Evolutionary conservation across 2,329 filamentous ascomycete genomes (phyloP).

Genomic region (Aspergillus terreus): DNA sequence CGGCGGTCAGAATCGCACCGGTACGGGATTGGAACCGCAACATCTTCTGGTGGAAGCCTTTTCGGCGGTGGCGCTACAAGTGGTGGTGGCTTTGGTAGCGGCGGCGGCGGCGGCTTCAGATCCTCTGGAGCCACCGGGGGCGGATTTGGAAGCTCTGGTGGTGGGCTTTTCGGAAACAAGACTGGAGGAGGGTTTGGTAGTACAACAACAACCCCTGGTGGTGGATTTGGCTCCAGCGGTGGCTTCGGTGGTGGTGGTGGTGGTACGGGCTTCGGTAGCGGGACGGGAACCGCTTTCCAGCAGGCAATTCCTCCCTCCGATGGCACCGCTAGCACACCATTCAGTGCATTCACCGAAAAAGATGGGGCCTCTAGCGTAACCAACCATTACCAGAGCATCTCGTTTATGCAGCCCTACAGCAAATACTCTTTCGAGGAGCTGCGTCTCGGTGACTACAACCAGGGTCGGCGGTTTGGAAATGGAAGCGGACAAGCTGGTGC

Average conservation of each 20-base stretch:
- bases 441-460: constrained; percentile 79
- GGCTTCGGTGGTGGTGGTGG: constrained; percentile 23
- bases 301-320: constrained; percentile 38
- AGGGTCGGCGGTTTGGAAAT: constrained; percentile 81
- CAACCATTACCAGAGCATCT: constrained; percentile 48
- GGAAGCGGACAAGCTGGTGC: constrained; percentile 74
- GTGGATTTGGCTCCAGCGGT: constrained; percentile 28
- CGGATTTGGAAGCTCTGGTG: constrained; percentile 29
- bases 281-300: constrained; percentile 41
- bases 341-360: constrained; percentile 44
- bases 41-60: constrained; percentile 26
- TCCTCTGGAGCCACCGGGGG: constrained; percentile 21
- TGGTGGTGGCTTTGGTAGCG: constrained; percentile 27
- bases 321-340: constrained; percentile 45
- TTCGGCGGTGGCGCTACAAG: constrained; percentile 27
- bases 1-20: constrained; percentile 29
- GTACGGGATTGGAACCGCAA: constrained; percentile 28
- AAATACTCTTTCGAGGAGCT: constrained; percentile 87
- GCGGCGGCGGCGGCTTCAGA: constrained; percentile 20
- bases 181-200: constrained; percentile 16
- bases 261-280: constrained; percentile 32
- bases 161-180: constrained; percentile 24
- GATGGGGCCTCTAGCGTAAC: constrained; percentile 36
- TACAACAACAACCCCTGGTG: constrained; percentile 14
- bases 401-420: constrained; percentile 52